Evolutionary conservation across 78 protist genomes (phyloP), one percentile per base, ranked within the genome.

Genomic region (Monosiga brevicollis): DNA sequence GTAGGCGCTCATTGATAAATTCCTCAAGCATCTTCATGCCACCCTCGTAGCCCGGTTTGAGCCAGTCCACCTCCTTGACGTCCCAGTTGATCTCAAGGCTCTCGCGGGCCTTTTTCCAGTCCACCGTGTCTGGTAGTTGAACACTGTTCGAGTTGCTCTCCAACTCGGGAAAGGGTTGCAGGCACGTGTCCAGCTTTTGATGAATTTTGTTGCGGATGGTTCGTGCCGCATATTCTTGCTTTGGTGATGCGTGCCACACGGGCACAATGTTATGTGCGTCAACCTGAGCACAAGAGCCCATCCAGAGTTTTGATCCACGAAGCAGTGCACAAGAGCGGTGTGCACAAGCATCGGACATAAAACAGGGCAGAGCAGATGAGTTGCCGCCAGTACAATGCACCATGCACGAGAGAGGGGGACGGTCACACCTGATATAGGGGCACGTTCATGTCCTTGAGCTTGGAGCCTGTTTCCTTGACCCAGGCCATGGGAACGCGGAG

Each of bases 221-320:
- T 23, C 90, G 82, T 25, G 92, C 92, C 1, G 82, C 92, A 25
- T 80, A 82, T 71, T 89, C 90, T 22, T 25, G 78, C 49, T 89
- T 83, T 23, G 2, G 32, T 15, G 80, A 39, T 0, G 92, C 83
- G 22, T 1, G 37, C 87, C 89, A 86, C 36, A 1, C 23, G 29
- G 91, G 91, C n/a, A 85, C 89, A 41, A 89, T 71, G 71, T 83
- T 83, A 87, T 86, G 89, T 0, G 89, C 89, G 73, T 86, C 92
- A 1, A 83, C 87, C 83, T 81, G 62, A n/a, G n/a, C 43, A 1
- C 0, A 35, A 87, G 36, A 1, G 73, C n/a, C n/a, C n/a, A n/a
- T n/a, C n/a, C n/a, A n/a, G n/a, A n/a, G n/a, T n/a, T n/a, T n/a
- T n/a, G n/a, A n/a, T n/a, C n/a, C n/a, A n/a, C n/a, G n/a, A n/a